Evolutionary conservation across 371 early-diverging fungal genomes (phyloP).

Genomic region (Coemansia sp.): DNA sequence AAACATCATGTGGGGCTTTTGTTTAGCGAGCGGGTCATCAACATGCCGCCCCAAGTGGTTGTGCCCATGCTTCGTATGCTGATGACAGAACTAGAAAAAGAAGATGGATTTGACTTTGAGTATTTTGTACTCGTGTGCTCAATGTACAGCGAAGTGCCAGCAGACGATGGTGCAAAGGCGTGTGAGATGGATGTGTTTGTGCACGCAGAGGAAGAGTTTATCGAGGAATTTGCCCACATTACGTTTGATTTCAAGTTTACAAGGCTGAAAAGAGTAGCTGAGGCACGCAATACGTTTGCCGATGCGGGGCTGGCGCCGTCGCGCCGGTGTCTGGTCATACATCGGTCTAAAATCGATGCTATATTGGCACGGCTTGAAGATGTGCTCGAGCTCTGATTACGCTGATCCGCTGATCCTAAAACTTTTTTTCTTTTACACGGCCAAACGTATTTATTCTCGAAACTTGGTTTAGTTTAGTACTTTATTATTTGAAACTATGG

Average conservation of each 20-base stretch:
- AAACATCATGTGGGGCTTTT: slow-evolving; percentile 63
- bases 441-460: no score
- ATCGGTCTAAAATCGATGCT: slow-evolving; percentile 60
- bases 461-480: background rate
- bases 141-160: slow-evolving; percentile 73
- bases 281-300: slow-evolving; percentile 78
- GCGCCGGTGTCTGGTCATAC: slow-evolving; percentile 73
- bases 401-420: background rate
- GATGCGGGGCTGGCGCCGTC: slow-evolving; percentile 83
- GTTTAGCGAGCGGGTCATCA: slow-evolving; percentile 86
- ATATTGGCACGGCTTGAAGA: slow-evolving; percentile 53
- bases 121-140: slow-evolving; percentile 81
- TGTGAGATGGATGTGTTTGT: slow-evolving; percentile 20
- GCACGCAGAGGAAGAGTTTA: slow-evolving; percentile 91
- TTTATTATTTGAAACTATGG: background rate
- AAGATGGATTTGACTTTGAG: slow-evolving; percentile 75
- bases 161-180: slow-evolving; percentile 22
- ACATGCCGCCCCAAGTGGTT: slow-evolving; percentile 92
- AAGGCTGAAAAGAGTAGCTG: slow-evolving; percentile 57
- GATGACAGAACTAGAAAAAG: slow-evolving; percentile 76
- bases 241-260: slow-evolving; percentile 67
- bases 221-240: slow-evolving; percentile 63
- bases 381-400: slow-evolving; percentile 9
- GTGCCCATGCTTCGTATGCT: slow-evolving; percentile 90
- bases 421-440: background rate